Base-by-base conservation (phyloP, 148 eudicot genomes). In the Camellia lanceoleosa region DNA sequence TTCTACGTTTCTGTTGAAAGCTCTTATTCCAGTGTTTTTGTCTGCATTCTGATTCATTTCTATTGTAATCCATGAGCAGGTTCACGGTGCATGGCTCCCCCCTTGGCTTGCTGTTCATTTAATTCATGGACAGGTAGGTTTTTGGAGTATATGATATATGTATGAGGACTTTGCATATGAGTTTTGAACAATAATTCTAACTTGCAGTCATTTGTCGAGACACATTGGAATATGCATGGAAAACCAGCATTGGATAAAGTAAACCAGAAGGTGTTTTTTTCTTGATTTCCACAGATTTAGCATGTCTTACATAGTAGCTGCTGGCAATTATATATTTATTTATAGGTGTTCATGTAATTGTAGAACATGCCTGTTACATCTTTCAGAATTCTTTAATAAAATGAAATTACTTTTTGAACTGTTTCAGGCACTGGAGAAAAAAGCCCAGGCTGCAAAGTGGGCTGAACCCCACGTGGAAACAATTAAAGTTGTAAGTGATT, bases 71-170 rank as follows among this genome's bases (percentile, higher is more conserved):
- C 6, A 68, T 79, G 51, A 71, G 78, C 91, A 94, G 98, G 97
- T 91, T 72, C 97, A 93, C 83, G 90, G 91, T 78, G 92, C 97
- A 75, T 95, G 97, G 97, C 88, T 95, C 83, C 98, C 98, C 75
- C 97, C 94, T 78, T 95, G 98, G 98, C 88, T 95, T 78, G 89
- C 87, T 68, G 83, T 82, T 63, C 90, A 88, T 81, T 54, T 68
- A 71, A 47, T 85, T 68, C 86, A 79, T 71, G 86, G 79, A 73
- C 85, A 89, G 93, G 95, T 90, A 84, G 83, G 51, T 74, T 68
- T 61, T 80, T 63, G 74, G 75, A 19, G 38, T 77, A 58, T 68
- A 30, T 67, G 68, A 55, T 72, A 4, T 46, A 7, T 51, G n/a
- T 70, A 58, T 81, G 7, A 66, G 46, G 43, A 78, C 18, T 80